Percentiles rank a stretch among this genome's conserved stretches.
Conservation (phyloP, 1,139 yeast species). For the Geotrichum candidum region DNA sequence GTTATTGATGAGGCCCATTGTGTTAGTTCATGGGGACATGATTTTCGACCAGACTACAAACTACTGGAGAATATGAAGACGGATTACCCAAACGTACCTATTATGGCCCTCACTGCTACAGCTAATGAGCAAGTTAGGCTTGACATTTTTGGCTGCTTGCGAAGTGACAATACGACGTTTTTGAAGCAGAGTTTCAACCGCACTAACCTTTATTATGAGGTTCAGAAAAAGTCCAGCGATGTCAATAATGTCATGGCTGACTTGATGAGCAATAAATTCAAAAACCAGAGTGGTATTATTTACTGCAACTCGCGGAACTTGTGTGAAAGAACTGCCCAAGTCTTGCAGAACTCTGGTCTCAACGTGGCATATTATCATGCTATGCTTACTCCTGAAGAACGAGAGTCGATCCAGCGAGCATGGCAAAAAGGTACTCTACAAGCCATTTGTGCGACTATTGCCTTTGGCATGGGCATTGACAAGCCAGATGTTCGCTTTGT, state of each 20-base stretch:
- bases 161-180: conserved; percentile 41
- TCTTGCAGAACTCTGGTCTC: conserved; percentile 55
- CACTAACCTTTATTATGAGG: conserved; percentile 76
- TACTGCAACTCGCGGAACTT: conserved; percentile 87
- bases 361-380: conserved; percentile 83
- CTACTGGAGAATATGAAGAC: conserved; percentile 67
- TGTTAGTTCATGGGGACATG: conserved; percentile 99
- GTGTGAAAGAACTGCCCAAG: conserved; percentile 76
- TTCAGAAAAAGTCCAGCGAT: conserved; percentile 58
- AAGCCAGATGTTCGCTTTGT: conserved; percentile 93
- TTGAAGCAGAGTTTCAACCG: conserved; percentile 77
- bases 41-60: conserved; percentile 93
- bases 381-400: conserved; percentile 75
- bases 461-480: conserved; percentile 98
- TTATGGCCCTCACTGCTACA: conserved; percentile 96
- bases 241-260: conserved; percentile 50
- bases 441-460: conserved; percentile 93
- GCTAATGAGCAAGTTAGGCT: conserved; percentile 87
- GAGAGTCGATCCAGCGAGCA: conserved; percentile 59
- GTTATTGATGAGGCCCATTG: conserved; percentile 99
- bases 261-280: conserved; percentile 38
- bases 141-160: conserved; percentile 51
- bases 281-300: conserved; percentile 72
- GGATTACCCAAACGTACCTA: conserved; percentile 71
- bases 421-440: conserved; percentile 77